Conservation (phyloP, 108 stramenopile species). For the Stephanodiscus minutulus region DNA sequence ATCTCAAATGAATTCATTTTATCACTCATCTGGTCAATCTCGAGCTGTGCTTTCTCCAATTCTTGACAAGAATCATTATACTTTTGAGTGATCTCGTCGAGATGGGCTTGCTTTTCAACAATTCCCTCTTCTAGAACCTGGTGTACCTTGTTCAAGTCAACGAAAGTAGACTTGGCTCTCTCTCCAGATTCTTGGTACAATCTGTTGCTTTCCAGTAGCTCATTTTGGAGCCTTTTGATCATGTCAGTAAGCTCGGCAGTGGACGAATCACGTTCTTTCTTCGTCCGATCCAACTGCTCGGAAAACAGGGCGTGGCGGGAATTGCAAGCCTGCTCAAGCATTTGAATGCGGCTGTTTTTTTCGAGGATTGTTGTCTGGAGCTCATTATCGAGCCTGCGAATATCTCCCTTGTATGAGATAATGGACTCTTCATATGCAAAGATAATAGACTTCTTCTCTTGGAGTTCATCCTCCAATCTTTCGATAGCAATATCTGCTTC, state of each 20-base stretch:
- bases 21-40: constrained; percentile 1
- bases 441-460: constrained; percentile 22
- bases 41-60: constrained; percentile 9
- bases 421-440: constrained; percentile 35
- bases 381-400: constrained; percentile 27
- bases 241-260: constrained; percentile 36
- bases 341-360: constrained; percentile 35
- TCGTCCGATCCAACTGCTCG: constrained; percentile 27
- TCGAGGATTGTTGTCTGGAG: constrained; percentile 21
- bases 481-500: constrained; percentile 22
- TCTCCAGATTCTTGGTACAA: constrained; percentile 17
- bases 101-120: constrained; percentile 7
- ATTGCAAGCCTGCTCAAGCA: constrained; percentile 24
- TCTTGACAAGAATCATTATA: not conserved
- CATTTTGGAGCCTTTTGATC: constrained; percentile 33
- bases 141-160: constrained; percentile 23
- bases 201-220: constrained; percentile 20
- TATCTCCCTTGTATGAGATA: constrained; percentile 29
- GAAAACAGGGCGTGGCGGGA: constrained; percentile 34
- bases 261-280: constrained; percentile 23
- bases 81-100: constrained; percentile 14
- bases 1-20: constrained; percentile 27
- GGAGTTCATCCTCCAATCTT: constrained; percentile 12
- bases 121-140: constrained; percentile 21
- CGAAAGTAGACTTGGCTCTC: constrained; percentile 14